These are phyloP conservation scores for Mucor indicus DNA, from an alignment of 371 early-diverging fungal species.

Conservation along the genomic window DNA sequence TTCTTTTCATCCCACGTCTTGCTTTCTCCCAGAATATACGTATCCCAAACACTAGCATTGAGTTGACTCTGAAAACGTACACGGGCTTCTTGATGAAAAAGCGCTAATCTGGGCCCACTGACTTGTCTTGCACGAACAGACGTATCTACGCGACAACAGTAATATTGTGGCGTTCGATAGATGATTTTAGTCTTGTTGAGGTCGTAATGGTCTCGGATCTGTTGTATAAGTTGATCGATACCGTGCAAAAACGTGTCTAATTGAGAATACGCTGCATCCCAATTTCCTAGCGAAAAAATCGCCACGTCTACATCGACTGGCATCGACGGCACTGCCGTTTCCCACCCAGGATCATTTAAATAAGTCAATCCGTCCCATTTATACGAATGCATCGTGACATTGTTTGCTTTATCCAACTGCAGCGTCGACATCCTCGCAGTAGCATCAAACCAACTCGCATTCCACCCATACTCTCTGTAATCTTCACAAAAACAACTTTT, in stretches of 20 bases:
- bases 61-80: slow-evolving; percentile 23
- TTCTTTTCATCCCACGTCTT: slow-evolving; percentile 33
- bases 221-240: slow-evolving; percentile 24
- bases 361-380: slow-evolving; percentile 56
- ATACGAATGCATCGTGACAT: slow-evolving; percentile 22
- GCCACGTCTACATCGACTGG: slow-evolving; percentile 15
- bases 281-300: slow-evolving; percentile 49
- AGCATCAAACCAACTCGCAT: slow-evolving; percentile 28
- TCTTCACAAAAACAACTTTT: slow-evolving; percentile 52
- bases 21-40: slow-evolving; percentile 30
- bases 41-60: slow-evolving; percentile 39
- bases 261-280: slow-evolving; percentile 50
- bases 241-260: slow-evolving; percentile 25
- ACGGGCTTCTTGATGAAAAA: slow-evolving; percentile 33
- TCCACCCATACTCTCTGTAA: slow-evolving; percentile 37
- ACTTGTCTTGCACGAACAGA: slow-evolving; percentile 31
- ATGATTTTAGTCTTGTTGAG: slow-evolving; percentile 26
- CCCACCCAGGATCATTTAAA: slow-evolving; percentile 39
- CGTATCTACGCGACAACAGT: slow-evolving; percentile 48
- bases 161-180: slow-evolving; percentile 53
- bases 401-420: slow-evolving; percentile 15
- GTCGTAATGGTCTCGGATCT: slow-evolving; percentile 27
- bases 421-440: slow-evolving; percentile 16
- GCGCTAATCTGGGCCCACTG: slow-evolving; percentile 35
- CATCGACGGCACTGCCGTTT: slow-evolving; percentile 15